These are phyloP conservation scores for Umbilicaria muhlenbergii DNA, from an alignment of 495 filamentous ascomycete genomes.

Conservation along the genomic window DNA sequence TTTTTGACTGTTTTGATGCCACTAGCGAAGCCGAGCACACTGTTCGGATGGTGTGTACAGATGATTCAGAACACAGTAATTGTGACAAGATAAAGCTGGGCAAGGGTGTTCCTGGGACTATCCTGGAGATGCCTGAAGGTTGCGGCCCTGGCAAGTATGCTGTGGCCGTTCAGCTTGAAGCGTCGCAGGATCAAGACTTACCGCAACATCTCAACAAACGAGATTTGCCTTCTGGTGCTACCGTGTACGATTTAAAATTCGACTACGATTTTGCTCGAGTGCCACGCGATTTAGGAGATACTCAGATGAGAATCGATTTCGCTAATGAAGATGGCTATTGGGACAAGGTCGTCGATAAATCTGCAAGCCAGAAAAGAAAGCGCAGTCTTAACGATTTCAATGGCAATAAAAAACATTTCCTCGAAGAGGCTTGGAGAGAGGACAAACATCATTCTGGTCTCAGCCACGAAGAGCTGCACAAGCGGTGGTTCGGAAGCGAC, in stretches of 20 bases:
- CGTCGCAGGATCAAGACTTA: slow-evolving; percentile 6
- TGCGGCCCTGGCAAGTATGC: slow-evolving; percentile 26
- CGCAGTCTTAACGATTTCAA: slow-evolving; percentile 6
- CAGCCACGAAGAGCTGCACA: slow-evolving; percentile 11
- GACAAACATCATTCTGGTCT: slow-evolving; percentile 11
- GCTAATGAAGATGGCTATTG: slow-evolving; percentile 23
- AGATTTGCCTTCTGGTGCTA: background rate
- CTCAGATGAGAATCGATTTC: slow-evolving; percentile 21
- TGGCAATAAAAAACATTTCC: slow-evolving; percentile 15
- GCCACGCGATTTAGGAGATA: slow-evolving; percentile 17
- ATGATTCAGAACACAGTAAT: slow-evolving; percentile 12
- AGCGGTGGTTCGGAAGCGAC: slow-evolving; percentile 14
- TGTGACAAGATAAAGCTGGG: slow-evolving; percentile 19
- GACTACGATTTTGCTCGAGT: slow-evolving; percentile 21
- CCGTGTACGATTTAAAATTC: slow-evolving; percentile 19
- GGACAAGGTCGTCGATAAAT: slow-evolving; percentile 16
- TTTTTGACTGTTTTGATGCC: slow-evolving; percentile 13
- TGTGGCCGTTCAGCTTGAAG: slow-evolving; percentile 15
- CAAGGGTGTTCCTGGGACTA: slow-evolving; percentile 15
- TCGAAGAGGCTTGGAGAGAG: slow-evolving; percentile 21
- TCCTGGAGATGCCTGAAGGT: slow-evolving; percentile 21
- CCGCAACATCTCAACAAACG: slow-evolving; percentile 8
- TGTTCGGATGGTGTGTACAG: slow-evolving; percentile 11
- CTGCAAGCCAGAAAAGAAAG: slow-evolving; percentile 8
- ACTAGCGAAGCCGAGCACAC: slow-evolving; percentile 13